Conservation (phyloP, 1,139 yeast genomes). For the Hemisphaericaspora lyxosophila region DNA sequence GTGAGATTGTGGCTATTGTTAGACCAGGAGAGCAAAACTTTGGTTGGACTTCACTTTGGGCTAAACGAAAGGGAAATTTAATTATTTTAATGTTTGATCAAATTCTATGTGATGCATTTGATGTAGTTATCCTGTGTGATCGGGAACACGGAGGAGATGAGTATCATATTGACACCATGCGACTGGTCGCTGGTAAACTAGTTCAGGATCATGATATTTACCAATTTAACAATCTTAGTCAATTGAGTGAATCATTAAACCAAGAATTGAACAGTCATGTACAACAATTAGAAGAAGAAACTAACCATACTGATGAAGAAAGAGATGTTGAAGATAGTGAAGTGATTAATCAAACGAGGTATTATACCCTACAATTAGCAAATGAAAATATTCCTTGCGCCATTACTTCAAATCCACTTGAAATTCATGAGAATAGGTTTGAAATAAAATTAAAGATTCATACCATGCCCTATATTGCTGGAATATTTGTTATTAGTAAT, state of each 20-base stretch:
- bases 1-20: constrained; percentile 58
- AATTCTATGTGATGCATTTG: constrained; percentile 78
- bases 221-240: constrained; percentile 21
- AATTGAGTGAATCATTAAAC: constrained; percentile 35
- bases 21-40: constrained; percentile 50
- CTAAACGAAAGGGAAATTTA: constrained; percentile 67
- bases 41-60: constrained; percentile 88
- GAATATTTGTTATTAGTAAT: constrained; percentile 70
- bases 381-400: constrained; percentile 66
- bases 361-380: constrained; percentile 57
- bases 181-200: constrained; percentile 45
- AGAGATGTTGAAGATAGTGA: constrained; percentile 41
- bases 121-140: constrained; percentile 49
- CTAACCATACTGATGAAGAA: constrained; percentile 10
- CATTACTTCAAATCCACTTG: constrained; percentile 58
- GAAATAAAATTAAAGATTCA: constrained; percentile 61
- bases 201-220: constrained; percentile 23
- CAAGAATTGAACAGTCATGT: constrained; percentile 24
- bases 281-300: constrained; percentile 9
- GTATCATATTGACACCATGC: constrained; percentile 34
- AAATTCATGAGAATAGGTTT: constrained; percentile 37
- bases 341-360: constrained; percentile 55
- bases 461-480: constrained; percentile 84
- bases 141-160: constrained; percentile 10
- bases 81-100: constrained; percentile 87